Conservation (phyloP, 2,329 filamentous ascomycete genomes). For the Pseudonectria foliicola region DNA sequence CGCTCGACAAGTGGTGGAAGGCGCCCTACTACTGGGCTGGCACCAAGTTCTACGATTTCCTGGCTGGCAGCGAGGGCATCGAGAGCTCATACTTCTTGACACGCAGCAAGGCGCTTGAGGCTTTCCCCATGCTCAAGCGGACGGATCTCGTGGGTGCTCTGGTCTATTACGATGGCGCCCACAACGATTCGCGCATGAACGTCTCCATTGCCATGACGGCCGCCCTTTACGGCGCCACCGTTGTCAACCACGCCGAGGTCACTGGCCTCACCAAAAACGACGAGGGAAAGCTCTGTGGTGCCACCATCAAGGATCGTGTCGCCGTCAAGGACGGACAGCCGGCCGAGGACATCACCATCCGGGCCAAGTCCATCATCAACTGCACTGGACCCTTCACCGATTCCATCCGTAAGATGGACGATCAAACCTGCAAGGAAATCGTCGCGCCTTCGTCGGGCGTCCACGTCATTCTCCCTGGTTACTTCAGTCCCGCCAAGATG, state of each 20-base stretch:
- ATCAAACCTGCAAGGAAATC: constrained; percentile 63
- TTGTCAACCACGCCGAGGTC: constrained; percentile 79
- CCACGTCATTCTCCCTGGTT: constrained; percentile 79
- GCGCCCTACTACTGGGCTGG: constrained; percentile 71
- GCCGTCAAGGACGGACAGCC: constrained; percentile 53
- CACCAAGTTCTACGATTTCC: constrained; percentile 76
- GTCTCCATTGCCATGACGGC: constrained; percentile 83
- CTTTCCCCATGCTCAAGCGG: constrained; percentile 82
- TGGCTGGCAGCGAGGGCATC: constrained; percentile 80
- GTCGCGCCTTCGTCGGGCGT: constrained; percentile 81
- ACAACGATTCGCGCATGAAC: constrained; percentile 92
- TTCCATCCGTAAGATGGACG: constrained; percentile 78
- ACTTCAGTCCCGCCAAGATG: constrained; percentile 81
- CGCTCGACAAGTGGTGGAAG: constrained; percentile 70
- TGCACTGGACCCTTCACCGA: constrained; percentile 86
- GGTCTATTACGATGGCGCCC: constrained; percentile 87
- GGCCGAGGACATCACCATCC: constrained; percentile 59
- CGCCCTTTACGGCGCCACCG: constrained; percentile 75
- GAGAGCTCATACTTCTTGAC: constrained; percentile 86
- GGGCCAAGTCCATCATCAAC: constrained; percentile 77
- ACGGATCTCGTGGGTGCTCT: constrained; percentile 72
- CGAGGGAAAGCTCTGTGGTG: constrained; percentile 65
- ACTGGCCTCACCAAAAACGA: constrained; percentile 68
- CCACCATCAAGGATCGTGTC: constrained; percentile 64
- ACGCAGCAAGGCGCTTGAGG: constrained; percentile 76